A percentile compares a stretch with the other conserved stretches of the same genome.
Evolutionary conservation across 495 filamentous ascomycete genomes (phyloP).

Genomic region (Cercophora sp.): DNA sequence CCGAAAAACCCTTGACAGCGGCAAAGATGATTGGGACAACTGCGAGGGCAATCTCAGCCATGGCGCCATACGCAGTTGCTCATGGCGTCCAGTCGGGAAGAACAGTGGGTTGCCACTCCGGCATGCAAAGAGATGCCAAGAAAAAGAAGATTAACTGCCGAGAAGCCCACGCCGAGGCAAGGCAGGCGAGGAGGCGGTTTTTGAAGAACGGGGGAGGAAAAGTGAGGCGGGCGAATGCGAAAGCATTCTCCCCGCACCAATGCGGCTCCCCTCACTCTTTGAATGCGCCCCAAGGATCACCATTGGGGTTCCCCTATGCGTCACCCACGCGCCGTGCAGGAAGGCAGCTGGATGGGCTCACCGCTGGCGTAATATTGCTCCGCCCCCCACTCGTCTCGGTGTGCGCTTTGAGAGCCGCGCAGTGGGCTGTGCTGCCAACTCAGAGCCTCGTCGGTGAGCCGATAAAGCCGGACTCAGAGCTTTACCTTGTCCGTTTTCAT

Average conservation of each 20-base stretch:
- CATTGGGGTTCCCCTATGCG: background rate
- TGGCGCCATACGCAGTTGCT: conserved; percentile 4
- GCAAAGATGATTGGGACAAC: conserved; percentile 9
- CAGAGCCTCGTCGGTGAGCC: conserved; percentile 1
- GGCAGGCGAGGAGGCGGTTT: conserved; percentile 3
- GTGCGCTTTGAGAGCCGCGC: no score
- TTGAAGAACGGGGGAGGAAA: conserved; percentile 1
- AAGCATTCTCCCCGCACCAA: background rate
- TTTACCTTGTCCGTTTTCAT: background rate
- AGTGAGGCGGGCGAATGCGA: background rate
- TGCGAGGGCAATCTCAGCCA: conserved; percentile 8
- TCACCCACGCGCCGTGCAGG: background rate
- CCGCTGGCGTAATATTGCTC: background rate
- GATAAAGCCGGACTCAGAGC: background rate
- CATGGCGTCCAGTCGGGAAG: background rate
- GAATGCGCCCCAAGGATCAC: background rate
- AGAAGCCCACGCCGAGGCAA: background rate
- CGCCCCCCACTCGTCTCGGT: no score
- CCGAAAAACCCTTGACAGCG: conserved; percentile 1
- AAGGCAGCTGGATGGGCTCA: background rate
- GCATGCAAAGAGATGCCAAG: background rate
- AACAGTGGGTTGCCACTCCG: background rate
- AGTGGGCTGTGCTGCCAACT: background rate
- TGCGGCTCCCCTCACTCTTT: background rate
- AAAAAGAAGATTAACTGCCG: background rate